A percentile compares a stretch with the other conserved stretches of the same genome.
These are phyloP conservation scores for Phytophthora syringae DNA, from an alignment of 352 stramenopile species.

Conservation along the genomic window DNA sequence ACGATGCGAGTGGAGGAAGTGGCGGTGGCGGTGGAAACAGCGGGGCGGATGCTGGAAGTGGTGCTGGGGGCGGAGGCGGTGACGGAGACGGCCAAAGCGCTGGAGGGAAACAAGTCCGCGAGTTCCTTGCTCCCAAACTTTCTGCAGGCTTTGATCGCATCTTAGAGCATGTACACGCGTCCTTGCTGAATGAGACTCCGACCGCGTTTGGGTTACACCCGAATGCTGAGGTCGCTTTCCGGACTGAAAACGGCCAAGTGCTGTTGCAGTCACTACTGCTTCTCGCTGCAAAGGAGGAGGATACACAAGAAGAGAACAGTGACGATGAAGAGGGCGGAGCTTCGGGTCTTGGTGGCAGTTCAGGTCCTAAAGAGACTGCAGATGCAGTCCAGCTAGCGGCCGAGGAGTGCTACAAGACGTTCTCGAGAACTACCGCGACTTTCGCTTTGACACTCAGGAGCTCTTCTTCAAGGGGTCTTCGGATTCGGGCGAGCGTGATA, in stretches of 20 bases:
- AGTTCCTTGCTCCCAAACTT: slow-evolving; percentile 81
- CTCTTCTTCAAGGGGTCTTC: slow-evolving; percentile 69
- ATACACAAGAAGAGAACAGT: slow-evolving; percentile 33
- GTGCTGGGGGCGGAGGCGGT: slow-evolving; percentile 15
- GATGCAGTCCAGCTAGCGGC: slow-evolving; percentile 82
- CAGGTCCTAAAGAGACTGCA: slow-evolving; percentile 42
- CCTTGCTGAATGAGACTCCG: slow-evolving; percentile 85
- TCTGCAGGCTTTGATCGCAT: slow-evolving; percentile 78
- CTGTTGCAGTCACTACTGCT: slow-evolving; percentile 85
- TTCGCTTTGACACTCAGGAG: slow-evolving; percentile 85
- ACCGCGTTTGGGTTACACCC: slow-evolving; percentile 92
- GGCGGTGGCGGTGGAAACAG: slow-evolving; percentile 23
- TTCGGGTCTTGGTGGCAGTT: slow-evolving; percentile 14
- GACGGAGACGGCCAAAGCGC: slow-evolving; percentile 27
- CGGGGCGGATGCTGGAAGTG: slow-evolving; percentile 36
- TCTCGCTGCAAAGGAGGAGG: slow-evolving; percentile 60
- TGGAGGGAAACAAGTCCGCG: slow-evolving; percentile 42
- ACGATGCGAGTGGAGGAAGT: slow-evolving; percentile 48
- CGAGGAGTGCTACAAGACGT: slow-evolving; percentile 91
- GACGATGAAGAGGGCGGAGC: slow-evolving; percentile 41
- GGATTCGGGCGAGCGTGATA: slow-evolving; percentile 35
- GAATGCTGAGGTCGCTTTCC: slow-evolving; percentile 94
- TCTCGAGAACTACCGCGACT: slow-evolving; percentile 89
- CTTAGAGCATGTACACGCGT: slow-evolving; percentile 88
- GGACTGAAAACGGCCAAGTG: slow-evolving; percentile 81